These are phyloP conservation scores for Amesomyces nigricolor DNA, from an alignment of 2,329 filamentous ascomycete genomes.

Conservation along the genomic window DNA sequence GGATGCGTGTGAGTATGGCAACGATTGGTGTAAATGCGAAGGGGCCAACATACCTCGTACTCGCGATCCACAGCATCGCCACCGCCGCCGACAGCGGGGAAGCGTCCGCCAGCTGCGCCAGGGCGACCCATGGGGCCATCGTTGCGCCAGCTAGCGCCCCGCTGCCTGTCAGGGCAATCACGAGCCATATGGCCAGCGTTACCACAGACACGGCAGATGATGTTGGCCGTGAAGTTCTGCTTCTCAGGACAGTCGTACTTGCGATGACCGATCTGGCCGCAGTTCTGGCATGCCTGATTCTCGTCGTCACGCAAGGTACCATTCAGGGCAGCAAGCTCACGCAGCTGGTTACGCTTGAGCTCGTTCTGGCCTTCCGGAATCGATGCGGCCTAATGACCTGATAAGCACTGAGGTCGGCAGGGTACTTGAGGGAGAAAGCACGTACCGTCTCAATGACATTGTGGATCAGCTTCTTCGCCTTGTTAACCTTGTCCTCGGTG, in stretches of 20 bases:
- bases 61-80: conserved; percentile 88
- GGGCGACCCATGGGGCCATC: conserved; percentile 51
- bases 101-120: conserved; percentile 60
- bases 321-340: conserved; percentile 95
- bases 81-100: conserved; percentile 45
- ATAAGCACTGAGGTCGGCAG: conserved; percentile 24
- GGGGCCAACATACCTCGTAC: conserved; percentile 67
- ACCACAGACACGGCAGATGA: conserved; percentile 96
- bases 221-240: conserved; percentile 97
- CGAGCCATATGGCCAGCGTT: conserved; percentile 98
- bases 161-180: conserved; percentile 91
- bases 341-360: conserved; percentile 95
- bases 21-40: background rate
- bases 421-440: conserved; percentile 25
- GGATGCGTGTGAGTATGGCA: conserved; percentile 37
- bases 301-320: conserved; percentile 98
- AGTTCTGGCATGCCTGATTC: conserved; percentile 99
- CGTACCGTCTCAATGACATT: conserved; percentile 97
- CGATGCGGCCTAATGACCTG: conserved; percentile 69
- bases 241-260: conserved; percentile 98
- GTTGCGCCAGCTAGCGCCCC: conserved; percentile 89
- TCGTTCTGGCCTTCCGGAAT: conserved; percentile 99
- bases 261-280: conserved; percentile 95
- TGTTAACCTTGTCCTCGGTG: conserved; percentile 98
- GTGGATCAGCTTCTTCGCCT: conserved; percentile 96